Percentiles rank a stretch among this genome's conserved stretches.
These are phyloP conservation scores for Ceratocystis variospora DNA, from an alignment of 2,329 filamentous ascomycete species.

Conservation along the genomic window DNA sequence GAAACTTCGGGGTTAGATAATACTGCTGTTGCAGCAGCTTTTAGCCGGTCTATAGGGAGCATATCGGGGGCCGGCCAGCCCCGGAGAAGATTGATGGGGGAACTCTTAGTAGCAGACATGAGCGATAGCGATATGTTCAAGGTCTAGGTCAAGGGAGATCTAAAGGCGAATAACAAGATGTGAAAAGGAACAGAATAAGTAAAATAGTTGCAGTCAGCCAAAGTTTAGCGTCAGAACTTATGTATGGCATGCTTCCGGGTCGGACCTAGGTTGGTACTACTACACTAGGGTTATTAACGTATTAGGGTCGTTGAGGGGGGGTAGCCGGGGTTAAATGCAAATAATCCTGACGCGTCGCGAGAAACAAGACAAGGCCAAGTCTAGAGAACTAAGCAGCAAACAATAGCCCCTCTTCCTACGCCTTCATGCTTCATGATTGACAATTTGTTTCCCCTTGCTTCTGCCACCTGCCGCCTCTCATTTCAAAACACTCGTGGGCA, in stretches of 20 bases:
- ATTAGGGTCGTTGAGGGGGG: not conserved
- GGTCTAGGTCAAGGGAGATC: too few species aligned
- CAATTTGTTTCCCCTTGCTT: too few species aligned
- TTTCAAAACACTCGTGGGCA: too few species aligned
- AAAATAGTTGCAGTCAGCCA: too few species aligned
- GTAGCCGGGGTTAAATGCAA: conserved; percentile 12
- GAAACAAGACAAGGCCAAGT: too few species aligned
- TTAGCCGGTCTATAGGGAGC: conserved; percentile 50
- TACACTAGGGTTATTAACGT: not conserved
- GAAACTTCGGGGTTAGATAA: conserved; percentile 47
- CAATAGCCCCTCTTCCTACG: conserved; percentile 3
- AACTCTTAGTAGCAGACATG: conserved; percentile 24
- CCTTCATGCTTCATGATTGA: too few species aligned
- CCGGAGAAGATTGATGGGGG: conserved; percentile 48
- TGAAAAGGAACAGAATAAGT: too few species aligned
- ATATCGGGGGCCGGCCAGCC: conserved; percentile 54
- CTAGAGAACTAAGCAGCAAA: not conserved
- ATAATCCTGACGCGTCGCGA: conserved; percentile 9
- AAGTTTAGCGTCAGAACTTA: too few species aligned
- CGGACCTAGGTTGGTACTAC: too few species aligned
- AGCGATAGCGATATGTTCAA: too few species aligned
- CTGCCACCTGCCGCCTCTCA: too few species aligned
- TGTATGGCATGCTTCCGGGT: too few species aligned
- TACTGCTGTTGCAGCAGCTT: conserved; percentile 44
- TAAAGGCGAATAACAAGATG: not conserved